phyloP scores from a whole-genome alignment of 345 rosid genomes.

The Populus ilicifolia region DNA sequence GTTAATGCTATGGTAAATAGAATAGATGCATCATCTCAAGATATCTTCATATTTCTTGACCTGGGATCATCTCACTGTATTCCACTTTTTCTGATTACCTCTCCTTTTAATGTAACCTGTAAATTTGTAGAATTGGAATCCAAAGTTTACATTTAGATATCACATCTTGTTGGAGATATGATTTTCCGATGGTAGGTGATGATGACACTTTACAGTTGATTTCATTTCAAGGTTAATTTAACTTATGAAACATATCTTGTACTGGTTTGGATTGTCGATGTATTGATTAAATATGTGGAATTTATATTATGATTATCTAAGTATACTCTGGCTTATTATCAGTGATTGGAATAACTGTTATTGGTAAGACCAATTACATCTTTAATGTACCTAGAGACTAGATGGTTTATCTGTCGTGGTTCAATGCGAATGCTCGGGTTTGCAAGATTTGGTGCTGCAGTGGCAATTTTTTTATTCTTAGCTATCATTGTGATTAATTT shows the following conservation, averaged over 20 bases:
- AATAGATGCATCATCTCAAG: not conserved
- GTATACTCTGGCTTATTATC: not conserved
- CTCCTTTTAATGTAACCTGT: not conserved
- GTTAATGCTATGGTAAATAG: too few relatives aligned
- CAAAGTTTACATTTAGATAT: not conserved
- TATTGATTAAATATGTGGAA: not conserved
- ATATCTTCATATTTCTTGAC: not conserved
- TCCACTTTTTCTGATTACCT: not conserved
- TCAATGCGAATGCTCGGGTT: not conserved
- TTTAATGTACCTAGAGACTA: not conserved
- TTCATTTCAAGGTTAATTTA: not conserved
- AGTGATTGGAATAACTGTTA: not conserved
- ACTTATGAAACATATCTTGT: not conserved
- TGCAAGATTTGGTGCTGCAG: not conserved
- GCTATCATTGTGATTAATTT: too few relatives aligned
- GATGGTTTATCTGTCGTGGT: not conserved
- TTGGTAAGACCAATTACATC: not conserved
- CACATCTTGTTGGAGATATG: not conserved
- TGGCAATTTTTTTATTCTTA: not conserved
- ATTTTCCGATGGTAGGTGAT: not conserved
- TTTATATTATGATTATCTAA: not conserved
- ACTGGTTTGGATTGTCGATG: not conserved
- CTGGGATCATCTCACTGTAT: not conserved
- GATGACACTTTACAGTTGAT: not conserved
- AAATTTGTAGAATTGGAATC: not conserved